Evolutionary conservation across 2,329 filamentous ascomycete genomes (phyloP), one percentile per base, ranked within the genome.

Genomic region (Phialocephala subalpina): DNA sequence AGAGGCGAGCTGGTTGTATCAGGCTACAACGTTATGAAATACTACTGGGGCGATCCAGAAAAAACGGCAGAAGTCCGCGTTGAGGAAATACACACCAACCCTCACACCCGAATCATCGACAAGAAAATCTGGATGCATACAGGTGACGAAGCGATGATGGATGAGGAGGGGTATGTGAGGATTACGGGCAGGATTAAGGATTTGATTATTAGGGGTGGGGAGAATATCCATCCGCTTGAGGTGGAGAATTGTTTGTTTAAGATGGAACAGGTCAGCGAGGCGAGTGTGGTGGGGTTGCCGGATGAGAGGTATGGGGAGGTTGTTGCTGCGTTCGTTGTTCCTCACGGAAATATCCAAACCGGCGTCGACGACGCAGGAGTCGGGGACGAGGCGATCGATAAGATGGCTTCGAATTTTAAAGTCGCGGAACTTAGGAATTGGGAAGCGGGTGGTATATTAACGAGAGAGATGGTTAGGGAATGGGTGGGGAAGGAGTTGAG

Each of bases 181-280:
- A 97, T 98, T 75, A 97, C 94, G 0, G 93, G 94, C 2, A 85
- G 94, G 18, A 95, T 97, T 76, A 98, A 98, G 79, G 96, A 99
- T 77, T 80, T 98, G 62, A 97, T 99, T 73, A 98, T 98, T 76
- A 87, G 93, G 29, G 95, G 92, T 33, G 96, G 96, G 27, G 96
- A 98, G 78, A 99, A 99, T 77, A 97, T 97, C 63, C 93, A 97
- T 77, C 96, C 96, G 0, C 83, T 97, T 6, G 96, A 98, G 78
- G 85, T 98, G 2, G 96, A 99, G 78, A 94, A 97, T 76, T 95
- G 89, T 71, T 84, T 98, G 6, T 88, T 97, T 67, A 86, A 87
- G 47, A 90, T 95, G 75, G 84, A 87, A 1, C 82, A 83, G 3
- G 83, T 98, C 0, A 82, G 84, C 16, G 93, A 97, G 69, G 93